A percentile compares a stretch with the other conserved stretches of the same genome.
Conservation (phyloP, 2,329 filamentous ascomycete species). For the Mariannaea elegans region DNA sequence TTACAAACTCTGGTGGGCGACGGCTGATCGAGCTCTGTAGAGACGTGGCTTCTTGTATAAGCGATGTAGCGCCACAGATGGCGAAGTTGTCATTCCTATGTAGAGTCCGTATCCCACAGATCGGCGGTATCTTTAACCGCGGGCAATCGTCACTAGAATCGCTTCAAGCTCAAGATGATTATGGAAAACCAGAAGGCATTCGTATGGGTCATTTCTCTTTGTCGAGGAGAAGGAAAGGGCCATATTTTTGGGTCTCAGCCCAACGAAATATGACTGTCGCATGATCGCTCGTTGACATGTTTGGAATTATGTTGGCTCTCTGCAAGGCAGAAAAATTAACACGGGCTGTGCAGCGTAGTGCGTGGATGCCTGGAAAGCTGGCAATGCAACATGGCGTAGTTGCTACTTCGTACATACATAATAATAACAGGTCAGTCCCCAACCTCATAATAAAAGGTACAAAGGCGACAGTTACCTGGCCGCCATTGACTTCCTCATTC, state of each 20-base stretch:
- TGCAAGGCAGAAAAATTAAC: too few relatives aligned
- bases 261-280: constrained; percentile 66
- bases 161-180: constrained; percentile 57
- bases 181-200: constrained; percentile 65
- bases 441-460: too few relatives aligned
- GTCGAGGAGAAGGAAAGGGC: constrained; percentile 63
- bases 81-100: constrained; percentile 52
- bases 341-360: too few relatives aligned
- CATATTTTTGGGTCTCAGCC: constrained; percentile 69
- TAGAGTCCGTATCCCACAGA: constrained; percentile 50
- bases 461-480: too few relatives aligned
- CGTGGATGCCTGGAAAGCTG: too few relatives aligned
- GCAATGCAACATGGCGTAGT: too few relatives aligned
- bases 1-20: constrained; percentile 43
- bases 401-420: too few relatives aligned
- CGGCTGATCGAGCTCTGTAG: constrained; percentile 41
- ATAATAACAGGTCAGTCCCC: too few relatives aligned
- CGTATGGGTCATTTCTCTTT: constrained; percentile 51
- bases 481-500: too few relatives aligned
- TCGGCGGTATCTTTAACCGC: constrained; percentile 55
- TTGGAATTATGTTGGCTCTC: too few relatives aligned
- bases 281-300: too few relatives aligned
- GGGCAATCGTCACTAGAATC: constrained; percentile 55
- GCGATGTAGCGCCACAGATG: constrained; percentile 43
- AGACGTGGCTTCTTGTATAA: constrained; percentile 45